Conservation (phyloP, 2,329 filamentous ascomycete genomes). For the Epichloe uncinata region DNA sequence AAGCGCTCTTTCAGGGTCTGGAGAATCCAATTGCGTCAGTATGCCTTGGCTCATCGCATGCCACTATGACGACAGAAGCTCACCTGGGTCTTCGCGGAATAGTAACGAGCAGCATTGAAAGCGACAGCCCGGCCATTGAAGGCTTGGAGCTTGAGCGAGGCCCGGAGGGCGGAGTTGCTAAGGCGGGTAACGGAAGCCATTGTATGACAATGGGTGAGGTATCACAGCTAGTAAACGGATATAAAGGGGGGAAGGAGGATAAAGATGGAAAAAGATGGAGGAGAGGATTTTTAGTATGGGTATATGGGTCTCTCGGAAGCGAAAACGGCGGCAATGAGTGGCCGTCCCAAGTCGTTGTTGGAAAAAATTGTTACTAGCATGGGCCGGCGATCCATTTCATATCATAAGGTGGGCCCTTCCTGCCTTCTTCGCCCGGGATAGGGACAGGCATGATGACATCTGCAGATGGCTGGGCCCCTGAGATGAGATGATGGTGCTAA, state of each 20-base stretch:
- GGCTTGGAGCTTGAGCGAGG: slow-evolving; percentile 54
- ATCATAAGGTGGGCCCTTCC: slow-evolving; percentile 1
- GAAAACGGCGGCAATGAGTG: background rate
- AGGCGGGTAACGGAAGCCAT: slow-evolving; percentile 81
- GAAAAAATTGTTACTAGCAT: slow-evolving; percentile 3
- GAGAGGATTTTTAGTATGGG: slow-evolving; percentile 16
- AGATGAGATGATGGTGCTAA: background rate
- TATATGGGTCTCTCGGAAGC: slow-evolving; percentile 6
- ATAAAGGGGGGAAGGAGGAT: slow-evolving; percentile 12
- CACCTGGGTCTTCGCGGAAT: slow-evolving; percentile 88
- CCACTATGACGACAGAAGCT: slow-evolving; percentile 11
- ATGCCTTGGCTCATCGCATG: background rate
- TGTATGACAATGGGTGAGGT: slow-evolving; percentile 20
- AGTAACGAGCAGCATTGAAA: slow-evolving; percentile 77
- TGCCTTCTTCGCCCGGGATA: background rate
- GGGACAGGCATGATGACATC: background rate
- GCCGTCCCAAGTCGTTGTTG: background rate
- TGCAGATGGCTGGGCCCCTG: too few relatives aligned
- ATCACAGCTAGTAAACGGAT: background rate
- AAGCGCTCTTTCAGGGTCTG: slow-evolving; percentile 98
- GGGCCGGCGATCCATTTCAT: slow-evolving; percentile 4
- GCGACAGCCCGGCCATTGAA: slow-evolving; percentile 55
- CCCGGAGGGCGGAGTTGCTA: slow-evolving; percentile 68
- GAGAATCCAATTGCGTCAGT: slow-evolving; percentile 2
- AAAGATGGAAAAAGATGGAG: slow-evolving; percentile 19